Base-by-base conservation (phyloP, 495 filamentous ascomycete species). In the Cercophora sp. region DNA sequence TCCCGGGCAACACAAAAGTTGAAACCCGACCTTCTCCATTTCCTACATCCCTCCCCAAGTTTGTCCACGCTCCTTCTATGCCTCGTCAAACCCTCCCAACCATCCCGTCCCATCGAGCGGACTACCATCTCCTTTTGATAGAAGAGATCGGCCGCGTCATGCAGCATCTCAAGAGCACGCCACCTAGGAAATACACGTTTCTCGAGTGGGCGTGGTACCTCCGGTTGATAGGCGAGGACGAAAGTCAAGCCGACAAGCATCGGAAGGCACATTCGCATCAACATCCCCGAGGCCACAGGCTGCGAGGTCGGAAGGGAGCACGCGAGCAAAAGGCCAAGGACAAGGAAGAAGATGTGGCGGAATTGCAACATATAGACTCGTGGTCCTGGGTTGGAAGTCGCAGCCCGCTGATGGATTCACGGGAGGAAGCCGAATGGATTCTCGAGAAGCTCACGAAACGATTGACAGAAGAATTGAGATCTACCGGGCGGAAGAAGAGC, bases 171-270 rank as follows among this genome's bases (percentile, higher is more conserved):
- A 70, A 78, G 16, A 72, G 70, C 32, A 71, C 68, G 15, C 81
- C 84, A 6, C 77, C 81, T 0, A 80, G 82, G 42, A 79, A 84
- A 62, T 96, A 92, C 65, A 77, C 79, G 11, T 94, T 88, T 62
- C 70, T 82, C 8, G 88, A 94, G 63, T 96, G 90, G 90, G 81
- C 83, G 8, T 88, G 84, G 70, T 94, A 83, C 61, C 77, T 96
- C 16, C 77, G 76, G 20, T 75, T 96, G 2, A 77, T 92, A 13
- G 88, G 87, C 13, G 81, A 89, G 63, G 79, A 91, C 58, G 82
- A 85, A 60, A 66, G 66, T 23, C 63, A 70, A 56, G 65, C 68
- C 31, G 62, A 68, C 8, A 70, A 59, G 36, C 78, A 82, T 52
- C 58, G 69, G 8, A 56, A 60, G 44, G 55, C 54, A 2, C 48